Evolutionary conservation across 495 filamentous ascomycete species (phyloP).

Genomic region (Talaromyces stipitatus): DNA sequence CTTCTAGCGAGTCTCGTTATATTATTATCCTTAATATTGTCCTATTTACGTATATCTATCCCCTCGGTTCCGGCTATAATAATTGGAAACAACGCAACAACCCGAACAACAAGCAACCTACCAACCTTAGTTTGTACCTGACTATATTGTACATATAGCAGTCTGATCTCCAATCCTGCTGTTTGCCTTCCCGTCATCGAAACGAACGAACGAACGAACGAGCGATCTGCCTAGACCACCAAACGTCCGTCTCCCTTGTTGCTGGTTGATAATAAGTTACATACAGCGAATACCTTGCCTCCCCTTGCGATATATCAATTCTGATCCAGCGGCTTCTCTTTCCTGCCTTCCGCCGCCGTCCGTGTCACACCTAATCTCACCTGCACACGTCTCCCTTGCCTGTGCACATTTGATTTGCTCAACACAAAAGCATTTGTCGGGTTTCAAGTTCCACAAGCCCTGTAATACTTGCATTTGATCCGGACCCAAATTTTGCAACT

Average conservation of each 20-base stretch:
- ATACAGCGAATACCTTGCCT: background rate
- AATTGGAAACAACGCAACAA: background rate
- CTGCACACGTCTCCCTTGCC: conserved; percentile 2
- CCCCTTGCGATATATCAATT: conserved; percentile 3
- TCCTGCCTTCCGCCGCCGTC: conserved; percentile 1
- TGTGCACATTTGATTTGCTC: background rate
- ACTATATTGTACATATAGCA: background rate
- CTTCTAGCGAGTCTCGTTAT: background rate
- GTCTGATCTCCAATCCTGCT: conserved; percentile 3
- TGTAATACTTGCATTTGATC: background rate
- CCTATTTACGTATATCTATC: background rate
- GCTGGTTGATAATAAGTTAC: background rate
- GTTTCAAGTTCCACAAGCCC: background rate
- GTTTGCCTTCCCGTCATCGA: background rate
- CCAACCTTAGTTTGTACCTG: background rate
- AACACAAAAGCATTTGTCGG: background rate
- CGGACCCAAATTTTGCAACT: background rate
- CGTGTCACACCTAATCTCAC: conserved; percentile 1
- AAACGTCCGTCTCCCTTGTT: conserved; percentile 1
- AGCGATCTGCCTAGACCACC: background rate
- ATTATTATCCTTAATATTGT: too few species aligned
- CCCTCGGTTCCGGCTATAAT: background rate
- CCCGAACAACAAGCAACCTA: background rate
- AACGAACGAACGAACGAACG: background rate
- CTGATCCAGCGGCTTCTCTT: background rate